Base-by-base conservation (phyloP, 495 filamentous ascomycete genomes). In the Xylaria scruposa region DNA sequence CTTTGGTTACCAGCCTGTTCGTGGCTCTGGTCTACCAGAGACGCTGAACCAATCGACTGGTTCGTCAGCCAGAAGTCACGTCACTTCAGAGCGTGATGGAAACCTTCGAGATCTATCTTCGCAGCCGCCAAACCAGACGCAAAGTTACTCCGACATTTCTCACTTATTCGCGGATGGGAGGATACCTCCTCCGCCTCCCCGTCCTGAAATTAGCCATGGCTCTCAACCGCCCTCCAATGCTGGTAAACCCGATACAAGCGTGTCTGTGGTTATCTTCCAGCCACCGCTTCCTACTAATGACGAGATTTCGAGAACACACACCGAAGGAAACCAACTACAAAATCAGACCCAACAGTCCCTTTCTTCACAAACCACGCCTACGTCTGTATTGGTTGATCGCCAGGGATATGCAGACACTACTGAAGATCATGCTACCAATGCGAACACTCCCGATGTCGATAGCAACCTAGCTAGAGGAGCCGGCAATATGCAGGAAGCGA, bases 171-270 rank as follows among this genome's bases (percentile, higher is more conserved):
- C 64, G 2, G 64, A 42, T 26, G 64, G 64, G 19, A 67, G 40
- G 9, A 54, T 67, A 53, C 64, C 64, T 67, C 64, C 64, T 21
- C 64, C 64, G 4, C 64, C 64, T n/a, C 26, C 47, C 1, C 47
- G 31, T n/a, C 33, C 9, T 26, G 64, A n/a, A 47, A 47, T 13
- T 54, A 40, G 42, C 17, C 17, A 24, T 36, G 24, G 46, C n/a
- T 9, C 47, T 54, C 46, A 54, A 54, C 13, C 8, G 26, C 44
- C 62, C 44, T 49, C 17, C 9, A 51, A 31, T 65, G 15, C 44
- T 4, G 38, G 61, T 63, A 36, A 8, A 31, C 6, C 40, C 4
- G n/a, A 47, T 3, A 19, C 40, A 19, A 21, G 21, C 13, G 38
- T 46, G n/a, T 26, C 38, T 47, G 15, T 4, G 8, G 5, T 17